phyloP scores from a whole-genome alignment of 1,139 yeast species.

The Hyphopichia khmerensis region DNA sequence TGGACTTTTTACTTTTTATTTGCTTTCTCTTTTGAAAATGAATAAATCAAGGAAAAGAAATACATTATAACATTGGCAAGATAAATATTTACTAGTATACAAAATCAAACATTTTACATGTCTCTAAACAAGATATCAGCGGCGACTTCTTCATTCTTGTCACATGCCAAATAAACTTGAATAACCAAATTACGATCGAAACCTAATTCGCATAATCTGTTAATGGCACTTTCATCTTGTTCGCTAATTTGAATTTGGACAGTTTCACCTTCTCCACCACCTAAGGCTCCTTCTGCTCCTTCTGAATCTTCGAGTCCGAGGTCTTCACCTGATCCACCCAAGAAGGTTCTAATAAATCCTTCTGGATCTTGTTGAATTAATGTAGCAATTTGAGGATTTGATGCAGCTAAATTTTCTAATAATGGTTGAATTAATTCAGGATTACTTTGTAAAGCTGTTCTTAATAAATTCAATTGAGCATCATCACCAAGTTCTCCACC shows the following conservation, averaged over 20 bases:
- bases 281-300: conserved; percentile 27
- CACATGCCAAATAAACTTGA: conserved; percentile 97
- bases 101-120: no score
- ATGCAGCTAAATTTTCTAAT: conserved; percentile 77
- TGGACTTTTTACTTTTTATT: no score
- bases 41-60: neutral
- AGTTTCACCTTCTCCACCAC: conserved; percentile 38
- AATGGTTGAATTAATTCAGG: conserved; percentile 89
- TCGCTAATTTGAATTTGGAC: conserved; percentile 64
- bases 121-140: conserved; percentile 82
- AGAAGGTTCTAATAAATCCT: conserved; percentile 70
- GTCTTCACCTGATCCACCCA: conserved; percentile 58
- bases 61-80: neutral
- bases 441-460: conserved; percentile 78
- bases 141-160: conserved; percentile 94
- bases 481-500: conserved; percentile 38
- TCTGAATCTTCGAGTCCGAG: conserved; percentile 41
- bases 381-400: conserved; percentile 85
- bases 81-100: conserved; percentile 2
- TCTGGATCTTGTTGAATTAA: conserved; percentile 84
- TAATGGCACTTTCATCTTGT: conserved; percentile 86
- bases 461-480: conserved; percentile 61
- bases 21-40: no score
- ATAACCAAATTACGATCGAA: conserved; percentile 84
- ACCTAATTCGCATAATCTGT: conserved; percentile 87